Base-by-base conservation (phyloP, 169 alveolate genomes). In the Plasmodium chabaudi region DNA sequence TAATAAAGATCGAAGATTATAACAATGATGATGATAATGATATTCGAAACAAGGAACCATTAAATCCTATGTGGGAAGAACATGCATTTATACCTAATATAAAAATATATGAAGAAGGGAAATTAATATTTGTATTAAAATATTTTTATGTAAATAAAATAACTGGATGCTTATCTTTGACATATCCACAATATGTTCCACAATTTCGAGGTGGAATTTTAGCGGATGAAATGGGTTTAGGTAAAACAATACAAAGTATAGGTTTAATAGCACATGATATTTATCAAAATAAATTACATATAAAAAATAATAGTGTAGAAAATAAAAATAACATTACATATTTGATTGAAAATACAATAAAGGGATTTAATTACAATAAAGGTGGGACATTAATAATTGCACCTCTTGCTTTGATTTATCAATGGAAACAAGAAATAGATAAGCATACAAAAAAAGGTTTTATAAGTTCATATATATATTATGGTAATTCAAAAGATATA, bases 161-260 rank as follows among this genome's bases (percentile, higher is more conserved):
- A 49, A 77, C 88, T 19, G 88, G 88, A 39, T 64, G 64, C 56
- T 77, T 77, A 49, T 77, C 88, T 25, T 57, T 77, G 34, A 77
- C 88, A 23, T 77, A 63, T 42, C 88, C 88, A 1, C 88, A 77
- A 25, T 77, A 63, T 49, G 77, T 77, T 12, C 88, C 88, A n/a
- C 77, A 65, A 25, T 77, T 77, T 25, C 44, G 88, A 68, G 88
- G 88, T 9, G 88, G 88, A 7, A 77, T 77, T 25, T 44, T 77
- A 27, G 99, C 99, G 9, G 99, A 98, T 88, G 99, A 98, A 91
- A 98, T 98, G 99, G 99, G 99, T n/a, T 95, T 98, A 53, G 99
- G 99, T 15, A 98, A 98, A 89, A 98, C 99, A 7, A 97, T 98
- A 47, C 97, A 98, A 88, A 97, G 99, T 2, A 97, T 98, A n/a